Evolutionary conservation across 345 rosid genomes (phyloP).

Genomic region (Murraya paniculata): DNA sequence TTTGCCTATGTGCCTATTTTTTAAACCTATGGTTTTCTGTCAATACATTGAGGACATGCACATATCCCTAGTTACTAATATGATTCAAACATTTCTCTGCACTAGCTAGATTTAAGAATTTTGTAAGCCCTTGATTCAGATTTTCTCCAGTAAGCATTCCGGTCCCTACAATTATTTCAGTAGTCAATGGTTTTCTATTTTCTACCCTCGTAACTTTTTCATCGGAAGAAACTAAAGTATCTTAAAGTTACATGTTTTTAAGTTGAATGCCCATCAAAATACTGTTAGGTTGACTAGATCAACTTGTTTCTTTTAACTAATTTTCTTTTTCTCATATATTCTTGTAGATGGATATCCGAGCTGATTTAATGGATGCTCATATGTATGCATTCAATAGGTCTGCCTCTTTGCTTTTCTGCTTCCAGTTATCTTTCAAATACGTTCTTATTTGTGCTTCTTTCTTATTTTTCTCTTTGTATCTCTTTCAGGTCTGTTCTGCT

Average conservation of each 20-base stretch:
- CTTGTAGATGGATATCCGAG: constrained; percentile 82
- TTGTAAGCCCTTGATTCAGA: too few species aligned
- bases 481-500: constrained; percentile 68
- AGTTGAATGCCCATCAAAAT: neutral
- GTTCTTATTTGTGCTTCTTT: constrained; percentile 1
- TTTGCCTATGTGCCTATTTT: too few species aligned
- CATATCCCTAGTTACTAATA: too few species aligned
- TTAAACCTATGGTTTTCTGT: too few species aligned
- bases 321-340: constrained; percentile 19
- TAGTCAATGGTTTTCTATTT: too few species aligned
- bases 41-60: too few species aligned
- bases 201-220: too few species aligned
- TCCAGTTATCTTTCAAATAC: constrained; percentile 4
- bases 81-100: too few species aligned
- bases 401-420: constrained; percentile 15
- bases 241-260: neutral
- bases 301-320: constrained; percentile 13
- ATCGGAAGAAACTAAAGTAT: too few species aligned
- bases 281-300: constrained; percentile 1
- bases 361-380: constrained; percentile 97
- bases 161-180: too few species aligned
- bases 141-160: too few species aligned
- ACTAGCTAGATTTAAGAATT: too few species aligned
- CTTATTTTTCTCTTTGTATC: neutral
- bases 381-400: constrained; percentile 97